Percentiles rank a stretch among this genome's conserved stretches.
These are phyloP conservation scores for Xerocomus brunneocitrinus DNA, from an alignment of 768 basidiomycete species.

Conservation along the genomic window DNA sequence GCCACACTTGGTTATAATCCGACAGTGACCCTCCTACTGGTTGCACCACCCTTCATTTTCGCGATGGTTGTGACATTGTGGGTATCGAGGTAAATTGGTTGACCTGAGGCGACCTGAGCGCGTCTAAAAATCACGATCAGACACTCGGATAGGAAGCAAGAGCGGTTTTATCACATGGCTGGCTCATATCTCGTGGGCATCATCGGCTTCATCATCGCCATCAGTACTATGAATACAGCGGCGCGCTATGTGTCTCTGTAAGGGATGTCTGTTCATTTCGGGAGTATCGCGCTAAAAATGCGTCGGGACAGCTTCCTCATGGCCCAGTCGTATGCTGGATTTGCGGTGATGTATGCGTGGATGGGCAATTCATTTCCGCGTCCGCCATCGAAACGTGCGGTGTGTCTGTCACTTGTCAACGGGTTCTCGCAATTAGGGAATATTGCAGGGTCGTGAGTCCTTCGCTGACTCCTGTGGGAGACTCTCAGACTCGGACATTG, in stretches of 20 bases:
- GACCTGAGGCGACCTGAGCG: not conserved
- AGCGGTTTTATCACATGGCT: constrained; percentile 70
- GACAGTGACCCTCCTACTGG: constrained; percentile 65
- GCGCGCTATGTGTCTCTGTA: constrained; percentile 65
- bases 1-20: constrained; percentile 63
- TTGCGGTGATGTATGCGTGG: constrained; percentile 59
- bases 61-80: constrained; percentile 52
- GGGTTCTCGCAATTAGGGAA: constrained; percentile 82
- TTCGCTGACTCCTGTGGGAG: not conserved
- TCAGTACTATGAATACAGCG: constrained; percentile 57
- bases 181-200: constrained; percentile 52
- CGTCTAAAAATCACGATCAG: constrained; percentile 27
- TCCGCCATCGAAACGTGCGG: constrained; percentile 80
- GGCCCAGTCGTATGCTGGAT: constrained; percentile 69
- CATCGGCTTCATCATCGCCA: constrained; percentile 63
- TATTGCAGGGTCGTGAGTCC: constrained; percentile 71
- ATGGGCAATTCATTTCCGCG: constrained; percentile 60
- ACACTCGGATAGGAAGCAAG: constrained; percentile 65
- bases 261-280: constrained; percentile 18
- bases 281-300: constrained; percentile 5
- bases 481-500: not conserved
- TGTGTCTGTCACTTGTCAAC: constrained; percentile 77
- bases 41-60: constrained; percentile 71
- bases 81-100: constrained; percentile 40
- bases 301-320: constrained; percentile 56